Base-by-base conservation (phyloP, 495 filamentous ascomycete species). In the Daldinia decipiens region DNA sequence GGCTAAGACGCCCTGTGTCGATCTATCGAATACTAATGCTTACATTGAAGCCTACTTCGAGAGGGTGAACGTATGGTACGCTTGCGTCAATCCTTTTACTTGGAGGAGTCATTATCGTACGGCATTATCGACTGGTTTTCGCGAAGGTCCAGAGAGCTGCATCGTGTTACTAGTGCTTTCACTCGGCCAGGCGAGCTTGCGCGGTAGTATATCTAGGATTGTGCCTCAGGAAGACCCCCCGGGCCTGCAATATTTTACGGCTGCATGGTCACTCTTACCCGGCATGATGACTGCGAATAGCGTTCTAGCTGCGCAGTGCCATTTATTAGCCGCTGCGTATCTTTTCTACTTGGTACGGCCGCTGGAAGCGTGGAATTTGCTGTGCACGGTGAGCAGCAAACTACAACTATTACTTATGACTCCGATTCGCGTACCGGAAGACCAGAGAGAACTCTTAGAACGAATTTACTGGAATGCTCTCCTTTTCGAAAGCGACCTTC, bases 381-480 rank as follows among this genome's bases (percentile, higher is more conserved):
- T 95, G 3, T 91, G 88, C 76, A 92, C 87, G 66, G 91, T 90
- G 9, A 93, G 90, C 81, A 91, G 91, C 74, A 95, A 94, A 71
- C 80, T 94, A 27, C 92, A 95, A 78, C 80, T 94, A 17, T 82
- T 95, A 29, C 83, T 94, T 40, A 90, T 89, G 76, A 87, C 88
- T 9, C 87, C 90, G 13, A 90, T 86, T 55, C 85, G 90, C 54
- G 84, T 94, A 3, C 90, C 92, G 1, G 76, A 86, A 11, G 87
- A 88, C 52, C 87, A 90, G 75, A 85, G 88, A 63, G 91, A 93
- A 78, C 76, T 94, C 43, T 87, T 87, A 52, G 89, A 93, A 67
- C 82, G 92, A 45, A 89, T 95, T 4, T 94, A 92, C 80, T 95
- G 92, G 92, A 95, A 95, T 67, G 83, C 92, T 4, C 81, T 94